phyloP scores from a whole-genome alignment of 352 stramenopile genomes.

The Phytopythium boreale region DNA sequence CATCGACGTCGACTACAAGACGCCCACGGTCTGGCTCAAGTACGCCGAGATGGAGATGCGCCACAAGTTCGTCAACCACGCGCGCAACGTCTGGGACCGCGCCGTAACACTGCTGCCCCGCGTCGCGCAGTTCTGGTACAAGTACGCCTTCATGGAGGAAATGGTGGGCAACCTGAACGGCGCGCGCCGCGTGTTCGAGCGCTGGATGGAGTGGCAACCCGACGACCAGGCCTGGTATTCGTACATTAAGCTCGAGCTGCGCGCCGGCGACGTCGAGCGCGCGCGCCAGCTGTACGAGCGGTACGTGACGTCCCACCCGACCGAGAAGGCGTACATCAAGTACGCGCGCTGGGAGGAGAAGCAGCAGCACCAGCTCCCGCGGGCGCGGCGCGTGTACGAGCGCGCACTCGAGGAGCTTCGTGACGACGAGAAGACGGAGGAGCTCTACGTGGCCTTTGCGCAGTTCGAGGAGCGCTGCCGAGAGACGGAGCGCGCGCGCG shows the following conservation, averaged over 20 bases:
- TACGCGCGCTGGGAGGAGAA: constrained; percentile 98
- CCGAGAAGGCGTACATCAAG: constrained; percentile 94
- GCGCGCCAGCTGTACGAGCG: constrained; percentile 93
- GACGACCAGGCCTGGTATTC: constrained; percentile 98
- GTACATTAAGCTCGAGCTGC: constrained; percentile 98
- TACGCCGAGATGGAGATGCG: constrained; percentile 99
- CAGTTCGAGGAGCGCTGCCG: constrained; percentile 97
- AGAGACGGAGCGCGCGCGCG: constrained; percentile 89
- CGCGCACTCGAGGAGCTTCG: constrained; percentile 91
- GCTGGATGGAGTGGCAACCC: constrained; percentile 97
- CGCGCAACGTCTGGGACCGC: constrained; percentile 95
- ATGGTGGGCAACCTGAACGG: constrained; percentile 95
- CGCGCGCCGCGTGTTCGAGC: constrained; percentile 95
- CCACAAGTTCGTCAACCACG: constrained; percentile 99
- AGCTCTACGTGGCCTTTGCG: constrained; percentile 94
- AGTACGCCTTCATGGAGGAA: constrained; percentile 99
- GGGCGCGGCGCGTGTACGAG: constrained; percentile 95
- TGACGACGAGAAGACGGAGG: constrained; percentile 74
- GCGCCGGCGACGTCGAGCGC: constrained; percentile 80
- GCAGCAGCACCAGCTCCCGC: constrained; percentile 89
- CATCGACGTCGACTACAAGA: constrained; percentile 97
- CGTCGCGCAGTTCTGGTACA: constrained; percentile 99
- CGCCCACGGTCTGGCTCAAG: constrained; percentile 94
- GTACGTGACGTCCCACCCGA: constrained; percentile 92
- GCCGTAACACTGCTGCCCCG: constrained; percentile 94